phyloP scores from a whole-genome alignment of 331 rosid species.

The Stylosanthes scabra region DNA sequence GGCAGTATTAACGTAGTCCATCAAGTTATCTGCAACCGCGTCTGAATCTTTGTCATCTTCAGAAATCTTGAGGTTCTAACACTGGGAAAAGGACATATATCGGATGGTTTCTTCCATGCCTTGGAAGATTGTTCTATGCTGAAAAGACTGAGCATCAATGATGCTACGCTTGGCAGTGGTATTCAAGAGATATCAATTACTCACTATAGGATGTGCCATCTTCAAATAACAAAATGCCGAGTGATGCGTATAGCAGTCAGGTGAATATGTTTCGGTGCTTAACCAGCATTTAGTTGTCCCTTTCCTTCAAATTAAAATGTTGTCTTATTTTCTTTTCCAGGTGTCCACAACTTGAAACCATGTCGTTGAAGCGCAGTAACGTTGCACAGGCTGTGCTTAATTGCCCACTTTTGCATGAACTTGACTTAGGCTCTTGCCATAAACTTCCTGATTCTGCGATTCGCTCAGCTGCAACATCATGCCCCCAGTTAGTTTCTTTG shows the following conservation, averaged over 20 bases:
- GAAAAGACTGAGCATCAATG: conserved; percentile 72
- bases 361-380: conserved; percentile 87
- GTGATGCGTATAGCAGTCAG: conserved; percentile 81
- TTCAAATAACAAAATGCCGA: conserved; percentile 78
- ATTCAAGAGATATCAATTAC: conserved; percentile 74
- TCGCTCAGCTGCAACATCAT: conserved; percentile 82
- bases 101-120: conserved; percentile 71
- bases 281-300: conserved; percentile 4
- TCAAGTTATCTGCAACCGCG: conserved; percentile 3
- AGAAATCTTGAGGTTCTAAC: conserved; percentile 84
- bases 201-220: conserved; percentile 74
- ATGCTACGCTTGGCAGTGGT: conserved; percentile 76
- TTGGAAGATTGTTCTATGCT: conserved; percentile 64
- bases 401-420: conserved; percentile 76
- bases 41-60: conserved; percentile 44
- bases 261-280: conserved; percentile 41
- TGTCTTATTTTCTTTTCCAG: conserved; percentile 45
- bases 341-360: conserved; percentile 86
- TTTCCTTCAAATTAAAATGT: conserved; percentile 29
- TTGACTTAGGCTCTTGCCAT: conserved; percentile 86
- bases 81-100: conserved; percentile 68
- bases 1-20: background rate
- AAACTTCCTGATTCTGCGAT: conserved; percentile 90
- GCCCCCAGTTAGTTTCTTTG: conserved; percentile 75
- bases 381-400: conserved; percentile 84